phyloP scores from a whole-genome alignment of 495 filamentous ascomycete genomes.

The Copromyces sp. region DNA sequence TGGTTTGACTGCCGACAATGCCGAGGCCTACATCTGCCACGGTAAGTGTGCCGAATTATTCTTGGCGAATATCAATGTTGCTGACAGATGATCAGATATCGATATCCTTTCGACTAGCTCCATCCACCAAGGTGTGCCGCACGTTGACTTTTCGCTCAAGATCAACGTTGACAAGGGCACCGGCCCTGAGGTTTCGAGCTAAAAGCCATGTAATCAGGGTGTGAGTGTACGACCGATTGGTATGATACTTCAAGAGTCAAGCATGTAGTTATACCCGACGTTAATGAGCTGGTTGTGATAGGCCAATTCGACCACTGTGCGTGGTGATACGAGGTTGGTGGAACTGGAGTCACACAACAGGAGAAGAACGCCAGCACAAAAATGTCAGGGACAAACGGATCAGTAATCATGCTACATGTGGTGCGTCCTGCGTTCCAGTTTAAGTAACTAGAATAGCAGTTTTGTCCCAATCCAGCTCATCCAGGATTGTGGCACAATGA shows the following conservation, averaged over 20 bases:
- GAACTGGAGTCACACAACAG: neutral
- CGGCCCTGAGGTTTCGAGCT: conserved; percentile 18
- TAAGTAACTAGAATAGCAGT: neutral
- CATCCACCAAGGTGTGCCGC: conserved; percentile 88
- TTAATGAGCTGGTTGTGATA: neutral
- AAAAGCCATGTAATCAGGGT: neutral
- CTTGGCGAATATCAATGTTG: conserved; percentile 3
- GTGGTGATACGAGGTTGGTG: neutral
- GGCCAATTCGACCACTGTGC: neutral
- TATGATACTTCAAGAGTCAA: neutral
- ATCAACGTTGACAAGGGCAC: conserved; percentile 39
- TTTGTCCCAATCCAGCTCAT: neutral
- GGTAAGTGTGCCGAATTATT: conserved; percentile 30
- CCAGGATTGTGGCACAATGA: neutral
- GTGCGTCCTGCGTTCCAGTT: neutral
- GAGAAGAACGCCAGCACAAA: neutral
- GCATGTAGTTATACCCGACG: neutral
- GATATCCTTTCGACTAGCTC: conserved; percentile 93
- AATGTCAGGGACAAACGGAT: neutral
- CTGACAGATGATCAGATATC: conserved; percentile 48
- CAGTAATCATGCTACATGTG: neutral
- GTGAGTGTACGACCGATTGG: neutral
- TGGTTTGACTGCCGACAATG: conserved; percentile 78
- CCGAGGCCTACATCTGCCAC: conserved; percentile 65
- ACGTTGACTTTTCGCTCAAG: conserved; percentile 95